Base-by-base conservation (phyloP, 768 basidiomycete genomes). In the Hirschioporus abietinus region DNA sequence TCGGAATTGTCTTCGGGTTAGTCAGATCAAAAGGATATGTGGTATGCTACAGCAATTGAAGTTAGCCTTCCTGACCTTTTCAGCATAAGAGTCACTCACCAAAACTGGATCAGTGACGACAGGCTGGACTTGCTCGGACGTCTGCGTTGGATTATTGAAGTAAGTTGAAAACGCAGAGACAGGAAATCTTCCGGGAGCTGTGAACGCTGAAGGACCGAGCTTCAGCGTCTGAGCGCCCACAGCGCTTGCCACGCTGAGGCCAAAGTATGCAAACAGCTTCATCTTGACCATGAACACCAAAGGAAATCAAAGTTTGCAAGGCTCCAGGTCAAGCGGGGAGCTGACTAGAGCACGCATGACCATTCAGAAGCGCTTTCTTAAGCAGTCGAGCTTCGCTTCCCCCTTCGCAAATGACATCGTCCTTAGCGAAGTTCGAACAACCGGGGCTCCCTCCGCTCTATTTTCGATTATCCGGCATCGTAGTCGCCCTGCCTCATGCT, bases 101-200 rank as follows among this genome's bases (percentile, higher is more conserved):
- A 83, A 82, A 35, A 91, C 83, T 9, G 89, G 87, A 72, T 92
- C 90, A 17, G 89, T 84, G 42, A 92, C 83, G 67, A 91, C 81
- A n/a, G 90, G 91, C 75, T 92, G 91, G 3, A 86, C 86, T 72
- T 92, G 91, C 0, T 81, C 85, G 15, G 84, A 83, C 1, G 91
- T 92, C 35, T 84, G 87, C 0, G 89, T 91, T 35, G 91, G 89
- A 69, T 83, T 76, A 74, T 91, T 91, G 77, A 87, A 90, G 74
- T 91, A 92, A 64, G 79, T 72, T n/a, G 78, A 72, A 74, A 86
- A 92, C 52, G 82, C 76, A 6, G 87, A 83, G 1, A 88, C 88
- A 1, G 90, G 89, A 73, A 90, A 91, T 2, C 77, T 71, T 30
- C 88, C 89, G 5, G 87, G 83, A 6, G 76, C 88, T 2, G 88